Conservation (phyloP, 441 rosid genomes). For the Capsella rubella region DNA sequence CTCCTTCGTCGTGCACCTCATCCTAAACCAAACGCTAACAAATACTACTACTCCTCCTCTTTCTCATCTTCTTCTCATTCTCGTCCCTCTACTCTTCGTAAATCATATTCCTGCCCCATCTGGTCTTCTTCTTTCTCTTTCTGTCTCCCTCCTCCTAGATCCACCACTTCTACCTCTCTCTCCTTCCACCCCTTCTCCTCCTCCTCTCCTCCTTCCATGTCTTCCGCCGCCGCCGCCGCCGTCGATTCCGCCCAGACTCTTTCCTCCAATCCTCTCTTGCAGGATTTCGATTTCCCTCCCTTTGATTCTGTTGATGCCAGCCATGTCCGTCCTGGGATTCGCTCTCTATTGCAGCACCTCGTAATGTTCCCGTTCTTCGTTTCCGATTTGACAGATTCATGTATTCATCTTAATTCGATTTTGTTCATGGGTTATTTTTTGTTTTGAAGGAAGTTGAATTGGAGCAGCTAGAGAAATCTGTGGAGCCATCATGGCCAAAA, state of each 20-base stretch:
- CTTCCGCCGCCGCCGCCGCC: constrained; percentile 50
- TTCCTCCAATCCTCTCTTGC: constrained; percentile 68
- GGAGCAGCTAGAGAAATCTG: constrained; percentile 76
- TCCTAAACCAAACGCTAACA: constrained; percentile 39
- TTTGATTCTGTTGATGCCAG: constrained; percentile 62
- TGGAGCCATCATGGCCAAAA: constrained; percentile 87
- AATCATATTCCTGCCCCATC: constrained; percentile 66
- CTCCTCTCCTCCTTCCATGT: constrained; percentile 47
- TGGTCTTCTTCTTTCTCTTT: constrained; percentile 78
- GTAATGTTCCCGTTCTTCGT: constrained; percentile 45
- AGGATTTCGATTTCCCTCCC: constrained; percentile 78
- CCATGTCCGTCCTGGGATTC: constrained; percentile 82
- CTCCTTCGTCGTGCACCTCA: constrained; percentile 54
- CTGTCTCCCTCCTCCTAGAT: constrained; percentile 52
- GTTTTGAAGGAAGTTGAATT: constrained; percentile 65
- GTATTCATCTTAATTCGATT: background rate
- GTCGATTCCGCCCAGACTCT: constrained; percentile 27
- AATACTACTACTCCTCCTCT: background rate
- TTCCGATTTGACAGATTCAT: background rate
- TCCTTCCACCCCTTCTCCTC: constrained; percentile 29
- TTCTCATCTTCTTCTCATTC: constrained; percentile 34
- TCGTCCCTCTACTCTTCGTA: constrained; percentile 45
- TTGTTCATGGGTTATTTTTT: background rate
- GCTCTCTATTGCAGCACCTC: constrained; percentile 65
- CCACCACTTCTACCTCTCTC: constrained; percentile 32